Conservation (phyloP, 768 basidiomycete species). For the Lentinula lateritia region DNA sequence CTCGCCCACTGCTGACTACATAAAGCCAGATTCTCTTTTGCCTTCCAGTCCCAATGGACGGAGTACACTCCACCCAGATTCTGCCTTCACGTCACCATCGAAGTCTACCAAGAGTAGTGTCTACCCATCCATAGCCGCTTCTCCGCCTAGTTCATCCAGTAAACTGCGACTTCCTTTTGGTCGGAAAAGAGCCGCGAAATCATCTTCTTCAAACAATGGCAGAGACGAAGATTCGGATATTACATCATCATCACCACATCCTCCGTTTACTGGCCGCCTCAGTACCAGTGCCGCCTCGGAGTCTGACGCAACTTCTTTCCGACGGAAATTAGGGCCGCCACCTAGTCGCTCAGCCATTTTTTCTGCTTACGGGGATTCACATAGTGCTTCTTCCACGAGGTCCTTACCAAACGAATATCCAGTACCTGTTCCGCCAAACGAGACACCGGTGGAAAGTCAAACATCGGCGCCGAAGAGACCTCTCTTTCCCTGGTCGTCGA, state of each 20-base stretch:
- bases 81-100: neutral
- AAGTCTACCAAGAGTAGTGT: slow-evolving; percentile 5
- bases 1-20: slow-evolving; percentile 21
- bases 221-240: slow-evolving; percentile 9
- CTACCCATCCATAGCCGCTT: slow-evolving; percentile 19
- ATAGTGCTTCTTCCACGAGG: slow-evolving; percentile 50
- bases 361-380: slow-evolving; percentile 48
- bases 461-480: slow-evolving; percentile 26
- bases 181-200: slow-evolving; percentile 23
- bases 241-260: slow-evolving; percentile 12
- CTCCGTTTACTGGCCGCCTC: slow-evolving; percentile 23
- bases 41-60: slow-evolving; percentile 15
- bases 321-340: slow-evolving; percentile 36
- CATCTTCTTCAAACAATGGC: neutral
- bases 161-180: slow-evolving; percentile 42
- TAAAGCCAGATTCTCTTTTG: slow-evolving; percentile 18
- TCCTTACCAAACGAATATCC: slow-evolving; percentile 49
- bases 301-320: slow-evolving; percentile 31
- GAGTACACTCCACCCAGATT: slow-evolving; percentile 6
- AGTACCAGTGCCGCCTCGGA: slow-evolving; percentile 39
- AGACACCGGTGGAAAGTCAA: slow-evolving; percentile 13
- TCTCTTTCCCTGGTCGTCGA: slow-evolving; percentile 27
- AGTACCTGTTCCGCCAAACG: slow-evolving; percentile 5
- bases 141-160: slow-evolving; percentile 28
- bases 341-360: slow-evolving; percentile 64